A percentile compares a stretch with the other conserved stretches of the same genome.
Conservation (phyloP, 352 stramenopile genomes). For the Peronospora farinosa region DNA sequence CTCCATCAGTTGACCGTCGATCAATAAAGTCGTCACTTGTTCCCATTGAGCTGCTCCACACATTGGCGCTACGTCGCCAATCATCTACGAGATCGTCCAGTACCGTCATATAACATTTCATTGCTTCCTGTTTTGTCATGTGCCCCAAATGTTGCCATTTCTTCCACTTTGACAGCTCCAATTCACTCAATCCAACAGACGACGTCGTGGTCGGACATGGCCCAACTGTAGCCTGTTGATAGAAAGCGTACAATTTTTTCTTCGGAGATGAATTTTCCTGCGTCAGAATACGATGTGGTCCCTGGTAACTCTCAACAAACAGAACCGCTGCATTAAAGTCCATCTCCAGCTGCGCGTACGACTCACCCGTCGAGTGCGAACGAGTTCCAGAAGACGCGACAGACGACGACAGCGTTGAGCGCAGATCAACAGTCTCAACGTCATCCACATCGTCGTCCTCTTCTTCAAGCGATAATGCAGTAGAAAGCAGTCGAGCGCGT, state of each 20-base stretch:
- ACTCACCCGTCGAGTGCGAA: slow-evolving; percentile 37
- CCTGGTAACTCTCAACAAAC: slow-evolving; percentile 79
- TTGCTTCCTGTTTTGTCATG: slow-evolving; percentile 69
- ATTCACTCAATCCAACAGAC: slow-evolving; percentile 35
- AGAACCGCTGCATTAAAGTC: slow-evolving; percentile 68
- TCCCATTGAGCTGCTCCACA: slow-evolving; percentile 13
- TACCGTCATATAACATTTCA: slow-evolving; percentile 67
- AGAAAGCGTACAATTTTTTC: slow-evolving; percentile 76
- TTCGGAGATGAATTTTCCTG: slow-evolving; percentile 67
- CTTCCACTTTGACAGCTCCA: slow-evolving; percentile 58
- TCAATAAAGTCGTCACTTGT: slow-evolving; percentile 17
- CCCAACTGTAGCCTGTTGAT: slow-evolving; percentile 65
- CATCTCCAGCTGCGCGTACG: slow-evolving; percentile 52
- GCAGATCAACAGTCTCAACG: slow-evolving; percentile 30
- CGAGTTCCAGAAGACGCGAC: slow-evolving; percentile 17
- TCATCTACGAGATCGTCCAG: slow-evolving; percentile 80
- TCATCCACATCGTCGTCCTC: slow-evolving; percentile 42
- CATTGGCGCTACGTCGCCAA: slow-evolving; percentile 57
- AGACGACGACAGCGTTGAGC: slow-evolving; percentile 34
- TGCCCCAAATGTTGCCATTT: slow-evolving; percentile 67
- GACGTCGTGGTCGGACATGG: slow-evolving; percentile 37
- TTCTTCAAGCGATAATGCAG: slow-evolving; percentile 17
- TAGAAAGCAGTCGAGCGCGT: slow-evolving; percentile 40
- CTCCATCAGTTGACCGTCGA: slow-evolving; percentile 14
- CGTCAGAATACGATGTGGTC: slow-evolving; percentile 68